Evolutionary conservation across 805 yeast genomes (phyloP).

Genomic region (Pichia nanzhaoensis): DNA sequence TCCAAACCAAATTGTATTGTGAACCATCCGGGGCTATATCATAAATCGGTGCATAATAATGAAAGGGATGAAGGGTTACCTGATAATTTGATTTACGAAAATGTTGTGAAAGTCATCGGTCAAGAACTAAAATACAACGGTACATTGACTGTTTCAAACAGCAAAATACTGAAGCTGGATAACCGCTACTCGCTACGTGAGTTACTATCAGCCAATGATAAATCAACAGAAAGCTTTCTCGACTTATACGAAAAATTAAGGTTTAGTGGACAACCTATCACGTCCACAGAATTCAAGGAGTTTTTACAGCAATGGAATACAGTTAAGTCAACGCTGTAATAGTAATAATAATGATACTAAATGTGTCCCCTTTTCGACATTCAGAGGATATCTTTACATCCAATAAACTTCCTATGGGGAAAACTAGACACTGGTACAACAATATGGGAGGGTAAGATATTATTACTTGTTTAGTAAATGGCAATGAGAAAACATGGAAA

Average conservation of each 20-base stretch:
- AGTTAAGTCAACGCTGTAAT: conserved; percentile 8
- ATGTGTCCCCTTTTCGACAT: conserved; percentile 49
- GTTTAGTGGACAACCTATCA: conserved; percentile 56
- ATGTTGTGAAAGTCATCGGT: conserved; percentile 52
- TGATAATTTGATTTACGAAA: conserved; percentile 38
- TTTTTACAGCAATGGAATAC: conserved; percentile 44
- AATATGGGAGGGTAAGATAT: conserved; percentile 45
- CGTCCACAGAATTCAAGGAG: conserved; percentile 50
- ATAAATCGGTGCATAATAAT: conserved; percentile 13
- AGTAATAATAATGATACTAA: neutral
- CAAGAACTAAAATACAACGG: conserved; percentile 46
- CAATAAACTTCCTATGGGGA: conserved; percentile 58
- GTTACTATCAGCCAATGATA: conserved; percentile 28
- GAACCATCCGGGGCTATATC: conserved; percentile 45
- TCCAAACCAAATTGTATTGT: conserved; percentile 39
- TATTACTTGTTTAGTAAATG: conserved; percentile 34
- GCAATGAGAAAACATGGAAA: conserved; percentile 62
- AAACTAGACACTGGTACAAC: conserved; percentile 19
- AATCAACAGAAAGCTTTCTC: conserved; percentile 31
- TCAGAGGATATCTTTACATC: conserved; percentile 48
- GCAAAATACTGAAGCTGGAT: conserved; percentile 18
- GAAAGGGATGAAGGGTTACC: conserved; percentile 18
- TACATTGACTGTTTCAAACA: conserved; percentile 16
- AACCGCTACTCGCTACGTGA: conserved; percentile 20
- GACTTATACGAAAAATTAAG: conserved; percentile 59